Base-by-base conservation (phyloP, 2,329 filamentous ascomycete species). In the Monilinia fructicola region DNA sequence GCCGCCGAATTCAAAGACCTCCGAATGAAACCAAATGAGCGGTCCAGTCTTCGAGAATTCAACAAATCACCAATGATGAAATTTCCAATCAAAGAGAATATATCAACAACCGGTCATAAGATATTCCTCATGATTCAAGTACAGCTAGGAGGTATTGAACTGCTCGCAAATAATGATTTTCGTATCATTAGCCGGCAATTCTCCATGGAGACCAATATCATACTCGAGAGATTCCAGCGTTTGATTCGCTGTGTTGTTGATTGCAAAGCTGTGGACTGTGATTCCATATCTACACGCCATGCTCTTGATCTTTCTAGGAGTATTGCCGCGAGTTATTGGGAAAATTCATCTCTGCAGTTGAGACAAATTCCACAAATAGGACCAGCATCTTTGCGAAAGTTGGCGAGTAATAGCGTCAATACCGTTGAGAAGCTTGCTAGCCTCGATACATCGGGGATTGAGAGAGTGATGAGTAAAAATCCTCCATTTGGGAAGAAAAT, bases 311-410 rank as follows among this genome's bases (percentile, higher is more conserved):
- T 98, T 7, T 84, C 90, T 58, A 84, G 94, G 66, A 92, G 91
- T 70, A 79, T 98, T 62, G 84, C 86, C 28, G 90, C 93, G 2
- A 85, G 84, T 1, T 81, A 83, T 0, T 77, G 93, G 95, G 95
- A 99, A 73, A 87, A 90, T 44, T 90, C 88, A 2, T 86, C 91
- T 0, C 82, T 90, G 28, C 91, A 97, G 71, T 84, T 99, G 74
- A 90, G 90, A 68, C 94, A 98, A 76, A 83, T 99, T 1, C 87
- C 91, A 0, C 85, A 87, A 3, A 85, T 98, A 68, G 95, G 95
- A 0, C 81, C 87, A 5, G 91, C 88, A 1, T 85, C 86, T n/a
- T 87, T 91, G 70, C 85, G 89, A 48, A 95, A 90, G 75, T 83
- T 98, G 54, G 84, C 87, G 3, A 83, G 84, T 50, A 87, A 87